Evolutionary conservation across 306 rosid genomes (phyloP).

Genomic region (Quercus robur): DNA sequence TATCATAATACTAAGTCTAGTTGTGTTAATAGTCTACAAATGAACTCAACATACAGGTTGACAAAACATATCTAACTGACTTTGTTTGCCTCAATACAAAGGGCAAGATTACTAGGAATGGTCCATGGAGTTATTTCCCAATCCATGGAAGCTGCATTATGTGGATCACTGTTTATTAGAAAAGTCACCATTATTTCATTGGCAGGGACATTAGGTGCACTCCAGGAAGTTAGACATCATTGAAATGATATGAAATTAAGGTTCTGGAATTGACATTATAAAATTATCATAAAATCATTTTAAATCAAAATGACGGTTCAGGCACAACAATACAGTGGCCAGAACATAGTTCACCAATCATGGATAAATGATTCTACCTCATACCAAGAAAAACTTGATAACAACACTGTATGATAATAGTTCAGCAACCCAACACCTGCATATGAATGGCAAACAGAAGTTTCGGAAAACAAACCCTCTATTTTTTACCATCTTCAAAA

Average conservation of each 20-base stretch:
- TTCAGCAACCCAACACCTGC: not conserved
- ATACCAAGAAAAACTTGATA: not conserved
- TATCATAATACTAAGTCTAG: not conserved
- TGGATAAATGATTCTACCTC: too few species aligned
- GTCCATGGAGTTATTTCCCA: slow-evolving; percentile 99
- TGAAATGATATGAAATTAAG: not conserved
- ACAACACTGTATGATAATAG: not conserved
- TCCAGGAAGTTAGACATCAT: slow-evolving; percentile 14
- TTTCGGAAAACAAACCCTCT: slow-evolving; percentile 49
- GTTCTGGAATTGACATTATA: not conserved
- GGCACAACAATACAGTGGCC: not conserved
- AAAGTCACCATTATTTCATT: slow-evolving; percentile 79
- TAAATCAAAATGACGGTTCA: not conserved
- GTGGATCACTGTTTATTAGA: slow-evolving; percentile 63
- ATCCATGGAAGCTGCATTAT: slow-evolving; percentile 76
- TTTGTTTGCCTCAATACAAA: slow-evolving; percentile 81
- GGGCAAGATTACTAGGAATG: slow-evolving; percentile 92
- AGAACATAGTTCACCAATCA: not conserved
- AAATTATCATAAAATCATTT: not conserved
- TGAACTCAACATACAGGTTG: not conserved
- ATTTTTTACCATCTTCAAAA: slow-evolving; percentile 90
- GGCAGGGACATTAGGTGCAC: slow-evolving; percentile 76
- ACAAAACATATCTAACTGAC: slow-evolving; percentile 40
- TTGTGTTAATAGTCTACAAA: not conserved
- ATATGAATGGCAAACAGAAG: slow-evolving; percentile 7